Evolutionary conservation across 2,329 filamentous ascomycete species (phyloP).

Genomic region (Clarireedia monteithiana): DNA sequence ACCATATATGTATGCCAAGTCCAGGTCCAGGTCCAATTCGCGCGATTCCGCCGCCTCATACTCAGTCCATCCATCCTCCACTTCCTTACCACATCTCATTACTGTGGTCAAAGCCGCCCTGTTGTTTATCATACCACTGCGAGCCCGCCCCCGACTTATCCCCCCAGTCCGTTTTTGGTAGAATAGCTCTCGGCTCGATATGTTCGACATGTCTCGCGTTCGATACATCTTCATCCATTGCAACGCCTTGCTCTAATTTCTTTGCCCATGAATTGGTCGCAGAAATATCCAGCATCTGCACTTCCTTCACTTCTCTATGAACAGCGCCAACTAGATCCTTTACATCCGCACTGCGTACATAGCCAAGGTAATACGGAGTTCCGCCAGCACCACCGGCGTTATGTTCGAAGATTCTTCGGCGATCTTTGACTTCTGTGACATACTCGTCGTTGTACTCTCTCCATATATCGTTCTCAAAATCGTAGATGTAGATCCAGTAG

Average conservation of each 20-base stretch:
- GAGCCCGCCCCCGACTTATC: constrained; percentile 2
- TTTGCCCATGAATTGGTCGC: constrained; percentile 2
- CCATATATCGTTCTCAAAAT: constrained; percentile 77
- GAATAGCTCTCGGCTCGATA: constrained; percentile 17
- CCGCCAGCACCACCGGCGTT: constrained; percentile 54
- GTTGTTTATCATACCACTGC: background rate
- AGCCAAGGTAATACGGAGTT: constrained; percentile 78
- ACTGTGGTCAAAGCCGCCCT: no score
- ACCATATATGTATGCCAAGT: no score
- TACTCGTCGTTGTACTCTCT: constrained; percentile 88
- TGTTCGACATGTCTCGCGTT: constrained; percentile 17
- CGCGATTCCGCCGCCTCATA: no score
- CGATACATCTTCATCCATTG: constrained; percentile 9
- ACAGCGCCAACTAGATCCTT: constrained; percentile 50
- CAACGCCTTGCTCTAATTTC: constrained; percentile 7
- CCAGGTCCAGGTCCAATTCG: no score
- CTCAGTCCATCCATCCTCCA: no score
- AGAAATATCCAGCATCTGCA: constrained; percentile 9
- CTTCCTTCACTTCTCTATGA: constrained; percentile 33
- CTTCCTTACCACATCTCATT: no score
- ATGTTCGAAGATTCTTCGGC: constrained; percentile 59
- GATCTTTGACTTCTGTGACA: constrained; percentile 61
- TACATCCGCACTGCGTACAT: constrained; percentile 63
- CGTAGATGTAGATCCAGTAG: constrained; percentile 91
- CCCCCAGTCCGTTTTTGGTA: constrained; percentile 16